Evolutionary conservation across 2,329 filamentous ascomycete species (phyloP).

Genomic region (Zasmidium citrigriseum): DNA sequence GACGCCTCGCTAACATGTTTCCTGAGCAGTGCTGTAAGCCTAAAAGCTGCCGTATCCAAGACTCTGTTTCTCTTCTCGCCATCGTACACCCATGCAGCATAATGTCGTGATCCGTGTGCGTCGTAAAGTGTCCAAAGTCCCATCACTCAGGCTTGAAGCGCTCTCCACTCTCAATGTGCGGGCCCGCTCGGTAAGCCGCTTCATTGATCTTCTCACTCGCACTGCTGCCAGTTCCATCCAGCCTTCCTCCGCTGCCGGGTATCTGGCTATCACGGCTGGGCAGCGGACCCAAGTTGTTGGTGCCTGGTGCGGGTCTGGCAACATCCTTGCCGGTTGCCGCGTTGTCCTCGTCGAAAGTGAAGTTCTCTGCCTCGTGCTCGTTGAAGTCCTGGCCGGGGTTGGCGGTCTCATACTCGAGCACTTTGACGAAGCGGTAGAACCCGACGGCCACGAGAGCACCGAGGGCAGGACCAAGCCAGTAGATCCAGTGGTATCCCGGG

Average conservation of each 20-base stretch:
- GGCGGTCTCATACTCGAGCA: slow-evolving; percentile 53
- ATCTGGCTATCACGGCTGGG: neutral
- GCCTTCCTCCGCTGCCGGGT: neutral
- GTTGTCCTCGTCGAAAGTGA: slow-evolving; percentile 39
- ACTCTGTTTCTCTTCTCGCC: too few relatives aligned
- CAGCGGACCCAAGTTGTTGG: neutral
- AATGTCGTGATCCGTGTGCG: too few relatives aligned
- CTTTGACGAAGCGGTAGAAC: slow-evolving; percentile 53
- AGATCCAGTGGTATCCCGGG: slow-evolving; percentile 52
- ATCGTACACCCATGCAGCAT: too few relatives aligned
- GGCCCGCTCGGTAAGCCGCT: neutral
- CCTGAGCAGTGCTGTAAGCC: too few relatives aligned
- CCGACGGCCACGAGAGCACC: slow-evolving; percentile 48
- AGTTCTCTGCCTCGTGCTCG: slow-evolving; percentile 42
- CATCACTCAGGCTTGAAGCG: neutral
- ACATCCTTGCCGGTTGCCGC: slow-evolving; percentile 20
- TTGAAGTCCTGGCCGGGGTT: slow-evolving; percentile 52
- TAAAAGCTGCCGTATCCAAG: too few relatives aligned
- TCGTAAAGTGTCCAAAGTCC: too few relatives aligned
- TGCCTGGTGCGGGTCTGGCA: neutral
- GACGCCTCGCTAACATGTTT: too few relatives aligned
- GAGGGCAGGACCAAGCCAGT: slow-evolving; percentile 52
- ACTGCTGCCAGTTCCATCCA: neutral
- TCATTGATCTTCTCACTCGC: slow-evolving; percentile 9
- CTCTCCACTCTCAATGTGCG: neutral